A percentile compares a stretch with the other conserved stretches of the same genome.
Conservation (phyloP, 2,329 filamentous ascomycete species). For the Nemania sp. region DNA sequence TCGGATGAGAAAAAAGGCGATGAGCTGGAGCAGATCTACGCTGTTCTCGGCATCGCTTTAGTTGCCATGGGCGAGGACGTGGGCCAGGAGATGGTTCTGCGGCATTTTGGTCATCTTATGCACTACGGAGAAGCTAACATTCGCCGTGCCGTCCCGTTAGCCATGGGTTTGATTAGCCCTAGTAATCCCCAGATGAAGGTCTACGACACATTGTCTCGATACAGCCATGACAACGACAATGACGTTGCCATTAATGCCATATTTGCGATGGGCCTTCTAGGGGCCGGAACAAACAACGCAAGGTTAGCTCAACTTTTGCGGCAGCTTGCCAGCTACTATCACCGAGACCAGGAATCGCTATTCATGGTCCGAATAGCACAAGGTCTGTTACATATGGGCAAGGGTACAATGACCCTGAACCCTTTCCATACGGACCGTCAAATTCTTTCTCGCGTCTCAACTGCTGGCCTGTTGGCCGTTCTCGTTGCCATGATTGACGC, state of each 20-base stretch:
- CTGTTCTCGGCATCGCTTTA: slow-evolving; percentile 88
- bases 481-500: slow-evolving; percentile 93
- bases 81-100: slow-evolving; percentile 97
- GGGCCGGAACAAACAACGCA: slow-evolving; percentile 97
- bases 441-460: slow-evolving; percentile 87
- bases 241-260: slow-evolving; percentile 98
- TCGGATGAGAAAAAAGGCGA: slow-evolving; percentile 94
- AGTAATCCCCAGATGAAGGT: slow-evolving; percentile 99
- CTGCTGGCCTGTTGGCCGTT: slow-evolving; percentile 86
- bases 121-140: slow-evolving; percentile 99
- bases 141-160: slow-evolving; percentile 89
- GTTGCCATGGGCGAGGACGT: slow-evolving; percentile 99
- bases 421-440: slow-evolving; percentile 99
- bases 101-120: slow-evolving; percentile 98
- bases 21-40: slow-evolving; percentile 93
- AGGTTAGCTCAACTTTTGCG: slow-evolving; percentile 90
- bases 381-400: slow-evolving; percentile 97
- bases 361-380: slow-evolving; percentile 99
- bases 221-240: slow-evolving; percentile 98
- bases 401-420: slow-evolving; percentile 92
- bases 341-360: slow-evolving; percentile 90
- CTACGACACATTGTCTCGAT: slow-evolving; percentile 95
- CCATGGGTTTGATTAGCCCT: slow-evolving; percentile 94
- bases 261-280: slow-evolving; percentile 96
- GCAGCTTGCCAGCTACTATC: slow-evolving; percentile 97